phyloP scores from a whole-genome alignment of 768 basidiomycete species.

The Rhodocollybia butyracea region DNA sequence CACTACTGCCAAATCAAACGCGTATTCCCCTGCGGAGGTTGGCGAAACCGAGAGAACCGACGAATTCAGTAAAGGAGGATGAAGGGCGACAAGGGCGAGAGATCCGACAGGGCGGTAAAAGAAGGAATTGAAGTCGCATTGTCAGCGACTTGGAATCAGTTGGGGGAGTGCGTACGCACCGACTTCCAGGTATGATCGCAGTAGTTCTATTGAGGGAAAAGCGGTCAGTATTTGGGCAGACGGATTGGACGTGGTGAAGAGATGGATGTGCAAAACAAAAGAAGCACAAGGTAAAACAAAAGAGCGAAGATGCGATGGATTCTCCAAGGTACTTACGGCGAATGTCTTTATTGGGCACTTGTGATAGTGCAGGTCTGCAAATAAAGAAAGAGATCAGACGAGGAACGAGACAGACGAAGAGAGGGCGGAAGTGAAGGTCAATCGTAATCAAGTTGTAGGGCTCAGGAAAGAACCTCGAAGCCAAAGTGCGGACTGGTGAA shows the following conservation, averaged over 20 bases:
- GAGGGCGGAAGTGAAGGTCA: too few species aligned
- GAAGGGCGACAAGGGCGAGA: too few species aligned
- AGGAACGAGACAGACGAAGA: too few species aligned
- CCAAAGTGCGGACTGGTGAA: too few species aligned
- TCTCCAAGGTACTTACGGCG: slow-evolving; percentile 67
- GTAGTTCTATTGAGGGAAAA: slow-evolving; percentile 45
- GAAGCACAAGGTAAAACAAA: too few species aligned
- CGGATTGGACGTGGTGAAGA: too few species aligned
- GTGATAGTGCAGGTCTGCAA: slow-evolving; percentile 60
- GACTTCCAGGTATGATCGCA: slow-evolving; percentile 76
- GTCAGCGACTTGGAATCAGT: slow-evolving; percentile 13
- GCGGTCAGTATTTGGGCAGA: not conserved
- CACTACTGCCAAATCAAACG: slow-evolving; percentile 84
- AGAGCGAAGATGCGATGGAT: too few species aligned
- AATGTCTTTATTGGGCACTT: slow-evolving; percentile 85
- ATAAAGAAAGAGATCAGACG: not conserved
- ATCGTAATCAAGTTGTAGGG: too few species aligned
- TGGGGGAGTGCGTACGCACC: slow-evolving; percentile 47
- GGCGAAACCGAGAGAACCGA: too few species aligned
- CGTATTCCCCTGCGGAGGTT: slow-evolving; percentile 66
- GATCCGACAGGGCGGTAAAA: not conserved
- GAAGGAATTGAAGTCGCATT: not conserved
- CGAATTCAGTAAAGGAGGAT: too few species aligned
- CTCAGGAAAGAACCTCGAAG: too few species aligned
- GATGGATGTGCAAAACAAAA: too few species aligned